Evolutionary conservation across 2,329 filamentous ascomycete genomes (phyloP).

Genomic region (Aspergillus ruber): DNA sequence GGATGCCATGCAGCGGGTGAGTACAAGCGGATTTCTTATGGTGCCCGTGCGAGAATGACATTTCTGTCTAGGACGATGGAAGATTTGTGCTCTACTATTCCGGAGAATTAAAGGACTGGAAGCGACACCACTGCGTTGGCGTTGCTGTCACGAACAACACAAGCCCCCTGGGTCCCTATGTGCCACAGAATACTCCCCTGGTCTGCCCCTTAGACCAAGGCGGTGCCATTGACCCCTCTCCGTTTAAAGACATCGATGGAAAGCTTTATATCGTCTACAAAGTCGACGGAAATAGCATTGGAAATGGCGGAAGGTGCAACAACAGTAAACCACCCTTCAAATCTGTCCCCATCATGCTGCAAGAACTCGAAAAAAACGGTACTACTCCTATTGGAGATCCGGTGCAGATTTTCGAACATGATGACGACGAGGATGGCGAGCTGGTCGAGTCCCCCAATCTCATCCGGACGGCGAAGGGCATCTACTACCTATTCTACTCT

Average conservation of each 20-base stretch:
- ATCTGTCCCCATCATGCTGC: conserved; percentile 32
- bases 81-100: conserved; percentile 55
- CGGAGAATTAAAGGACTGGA: conserved; percentile 36
- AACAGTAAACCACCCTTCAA: conserved; percentile 32
- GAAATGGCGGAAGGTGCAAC: conserved; percentile 38
- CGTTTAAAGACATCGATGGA: conserved; percentile 50
- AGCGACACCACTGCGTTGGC: conserved; percentile 51
- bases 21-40: conserved; percentile 6
- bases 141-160: conserved; percentile 39
- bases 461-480: conserved; percentile 26
- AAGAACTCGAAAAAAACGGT: conserved; percentile 39
- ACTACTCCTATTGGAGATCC: conserved; percentile 45
- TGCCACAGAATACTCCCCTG: conserved; percentile 40
- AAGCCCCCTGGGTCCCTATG: conserved; percentile 40
- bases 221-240: conserved; percentile 57
- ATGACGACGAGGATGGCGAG: conserved; percentile 52
- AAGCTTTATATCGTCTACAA: conserved; percentile 58
- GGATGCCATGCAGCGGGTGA: conserved; percentile 47
- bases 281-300: conserved; percentile 54
- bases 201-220: conserved; percentile 48
- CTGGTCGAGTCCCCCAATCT: conserved; percentile 56
- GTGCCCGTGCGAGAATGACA: neutral
- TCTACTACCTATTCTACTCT: conserved; percentile 57
- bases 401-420: conserved; percentile 53
- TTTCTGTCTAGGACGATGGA: conserved; percentile 29